Conservation (phyloP, 129 eudicot genomes). For the Escallonia rubra region DNA sequence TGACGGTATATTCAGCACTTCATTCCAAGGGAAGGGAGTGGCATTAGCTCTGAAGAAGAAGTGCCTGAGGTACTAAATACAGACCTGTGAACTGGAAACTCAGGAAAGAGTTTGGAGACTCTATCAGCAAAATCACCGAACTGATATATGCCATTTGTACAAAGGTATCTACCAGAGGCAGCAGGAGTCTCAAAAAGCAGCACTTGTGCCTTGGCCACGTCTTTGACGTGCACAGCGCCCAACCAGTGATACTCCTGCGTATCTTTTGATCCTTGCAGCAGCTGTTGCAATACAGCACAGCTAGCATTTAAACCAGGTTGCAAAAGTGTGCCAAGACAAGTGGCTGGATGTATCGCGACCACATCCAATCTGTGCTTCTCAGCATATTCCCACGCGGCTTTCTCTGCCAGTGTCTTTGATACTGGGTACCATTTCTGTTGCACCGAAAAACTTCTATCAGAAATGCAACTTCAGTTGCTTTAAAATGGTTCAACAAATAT, state of each 20-base stretch:
- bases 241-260: conserved; percentile 71
- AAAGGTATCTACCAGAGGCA: conserved; percentile 76
- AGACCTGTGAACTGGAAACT: conserved; percentile 67
- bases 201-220: conserved; percentile 73
- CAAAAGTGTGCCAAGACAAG: conserved; percentile 61
- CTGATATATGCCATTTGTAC: conserved; percentile 75
- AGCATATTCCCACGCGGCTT: conserved; percentile 71
- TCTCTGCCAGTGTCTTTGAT: conserved; percentile 80
- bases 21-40: no score
- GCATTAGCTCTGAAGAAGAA: no score
- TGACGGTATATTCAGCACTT: no score
- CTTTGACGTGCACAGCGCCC: conserved; percentile 80
- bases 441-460: neutral
- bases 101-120: conserved; percentile 58
- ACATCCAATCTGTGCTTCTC: conserved; percentile 44
- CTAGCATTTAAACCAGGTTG: conserved; percentile 77
- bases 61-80: neutral
- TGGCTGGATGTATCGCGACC: conserved; percentile 62
- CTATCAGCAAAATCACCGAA: conserved; percentile 63
- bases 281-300: conserved; percentile 55
- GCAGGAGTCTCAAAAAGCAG: conserved; percentile 47
- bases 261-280: conserved; percentile 57
- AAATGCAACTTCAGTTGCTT: neutral
- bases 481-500: neutral
- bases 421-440: conserved; percentile 80